Percentiles rank a stretch among this genome's conserved stretches.
These are phyloP conservation scores for Astrocystis sublimbata DNA, from an alignment of 495 filamentous ascomycete genomes.

Conservation along the genomic window DNA sequence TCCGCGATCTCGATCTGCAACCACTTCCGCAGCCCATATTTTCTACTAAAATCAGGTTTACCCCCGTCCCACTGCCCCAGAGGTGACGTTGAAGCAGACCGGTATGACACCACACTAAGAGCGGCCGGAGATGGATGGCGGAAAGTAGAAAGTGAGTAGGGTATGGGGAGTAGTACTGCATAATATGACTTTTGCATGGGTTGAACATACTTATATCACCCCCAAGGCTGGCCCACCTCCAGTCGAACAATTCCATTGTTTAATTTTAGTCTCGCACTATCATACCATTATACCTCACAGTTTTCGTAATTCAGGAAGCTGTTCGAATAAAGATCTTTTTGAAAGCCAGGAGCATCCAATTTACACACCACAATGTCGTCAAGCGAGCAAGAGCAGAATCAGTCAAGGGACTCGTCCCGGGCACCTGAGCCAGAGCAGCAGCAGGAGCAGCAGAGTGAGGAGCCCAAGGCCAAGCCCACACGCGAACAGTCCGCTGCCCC, in stretches of 20 bases:
- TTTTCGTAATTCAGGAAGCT: background rate
- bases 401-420: slow-evolving; percentile 16
- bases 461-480: background rate
- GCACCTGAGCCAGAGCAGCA: slow-evolving; percentile 10
- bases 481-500: slow-evolving; percentile 12
- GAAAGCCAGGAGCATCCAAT: background rate
- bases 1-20: slow-evolving; percentile 14
- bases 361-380: slow-evolving; percentile 11
- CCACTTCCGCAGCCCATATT: slow-evolving; percentile 2
- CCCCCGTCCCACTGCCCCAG: background rate
- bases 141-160: slow-evolving; percentile 5
- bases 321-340: background rate
- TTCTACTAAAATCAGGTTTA: slow-evolving; percentile 16
- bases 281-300: too few relatives aligned
- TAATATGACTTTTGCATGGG: background rate
- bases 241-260: background rate
- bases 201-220: background rate
- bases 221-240: background rate
- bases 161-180: too few relatives aligned
- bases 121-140: background rate
- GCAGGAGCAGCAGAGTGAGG: slow-evolving; percentile 10
- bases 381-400: slow-evolving; percentile 6
- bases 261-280: too few relatives aligned
- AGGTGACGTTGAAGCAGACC: slow-evolving; percentile 13
- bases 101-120: slow-evolving; percentile 1